Percentiles rank a stretch among this genome's conserved stretches.
Evolutionary conservation across 805 yeast genomes (phyloP).

Genomic region (Candida fluviatilis): DNA sequence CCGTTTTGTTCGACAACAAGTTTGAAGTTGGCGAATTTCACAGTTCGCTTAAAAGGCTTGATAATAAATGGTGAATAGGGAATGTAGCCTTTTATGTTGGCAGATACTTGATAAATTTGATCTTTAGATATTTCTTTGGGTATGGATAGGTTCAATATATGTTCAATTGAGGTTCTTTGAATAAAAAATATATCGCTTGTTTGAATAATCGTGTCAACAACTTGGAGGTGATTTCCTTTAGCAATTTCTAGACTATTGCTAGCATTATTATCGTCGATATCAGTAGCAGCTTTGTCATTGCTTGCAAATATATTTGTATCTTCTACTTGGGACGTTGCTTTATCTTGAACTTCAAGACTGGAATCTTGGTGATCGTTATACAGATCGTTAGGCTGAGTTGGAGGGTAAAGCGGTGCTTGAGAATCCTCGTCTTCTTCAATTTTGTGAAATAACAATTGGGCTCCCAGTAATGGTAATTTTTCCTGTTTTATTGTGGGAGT

Average conservation of each 20-base stretch:
- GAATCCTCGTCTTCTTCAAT: constrained; percentile 3
- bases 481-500: neutral
- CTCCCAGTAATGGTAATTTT: neutral
- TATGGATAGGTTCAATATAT: neutral
- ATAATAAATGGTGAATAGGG: constrained; percentile 20
- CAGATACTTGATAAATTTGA: constrained; percentile 15
- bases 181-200: neutral
- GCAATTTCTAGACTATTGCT: no score
- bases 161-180: neutral
- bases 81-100: constrained; percentile 12
- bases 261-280: no score
- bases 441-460: neutral
- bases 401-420: constrained; percentile 2
- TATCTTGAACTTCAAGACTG: no score
- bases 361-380: no score
- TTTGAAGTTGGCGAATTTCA: constrained; percentile 22
- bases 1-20: constrained; percentile 13
- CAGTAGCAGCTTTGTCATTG: no score
- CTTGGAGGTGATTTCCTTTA: neutral
- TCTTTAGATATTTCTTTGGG: neutral
- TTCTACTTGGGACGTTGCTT: no score
- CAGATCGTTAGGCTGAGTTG: constrained; percentile 3
- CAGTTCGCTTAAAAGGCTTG: constrained; percentile 25
- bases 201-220: neutral
- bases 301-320: no score